Percentiles rank a stretch among this genome's conserved stretches.
Conservation (phyloP, 2,329 filamentous ascomycete genomes). For the Colletotrichum tropicicola region DNA sequence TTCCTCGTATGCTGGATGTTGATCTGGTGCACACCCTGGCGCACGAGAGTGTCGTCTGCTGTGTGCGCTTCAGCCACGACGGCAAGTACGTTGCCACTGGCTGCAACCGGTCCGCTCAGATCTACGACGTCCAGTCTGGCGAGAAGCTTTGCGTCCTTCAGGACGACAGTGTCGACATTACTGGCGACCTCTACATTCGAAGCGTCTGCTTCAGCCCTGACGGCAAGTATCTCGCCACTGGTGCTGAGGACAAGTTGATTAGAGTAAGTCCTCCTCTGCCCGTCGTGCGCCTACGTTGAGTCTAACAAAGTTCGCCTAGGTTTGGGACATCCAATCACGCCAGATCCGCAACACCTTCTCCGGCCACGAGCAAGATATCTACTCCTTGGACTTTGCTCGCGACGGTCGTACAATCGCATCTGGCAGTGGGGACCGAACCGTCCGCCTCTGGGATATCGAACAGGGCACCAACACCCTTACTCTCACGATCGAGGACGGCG, state of each 20-base stretch:
- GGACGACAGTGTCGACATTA: conserved; percentile 86
- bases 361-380: conserved; percentile 99
- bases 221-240: conserved; percentile 91
- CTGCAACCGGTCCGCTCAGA: conserved; percentile 98
- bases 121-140: conserved; percentile 91
- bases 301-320: conserved; percentile 56
- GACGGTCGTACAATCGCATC: conserved; percentile 96
- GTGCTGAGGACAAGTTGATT: conserved; percentile 97
- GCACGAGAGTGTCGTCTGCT: conserved; percentile 98
- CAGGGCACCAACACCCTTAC: conserved; percentile 83
- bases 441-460: conserved; percentile 96
- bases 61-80: conserved; percentile 94
- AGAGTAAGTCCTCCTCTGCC: conserved; percentile 67
- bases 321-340: conserved; percentile 90
- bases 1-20: conserved; percentile 90
- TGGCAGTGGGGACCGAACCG: conserved; percentile 92
- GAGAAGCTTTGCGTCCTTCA: conserved; percentile 90
- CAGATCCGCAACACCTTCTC: conserved; percentile 91
- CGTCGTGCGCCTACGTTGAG: neutral
- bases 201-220: conserved; percentile 99
- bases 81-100: conserved; percentile 96
- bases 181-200: conserved; percentile 94
- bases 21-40: conserved; percentile 92
- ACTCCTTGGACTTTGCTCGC: conserved; percentile 92
- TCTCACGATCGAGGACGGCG: conserved; percentile 93